Evolutionary conservation across 805 yeast genomes (phyloP), one percentile per base, ranked within the genome.

Genomic region (Cyberlindnera galapagoensis): DNA sequence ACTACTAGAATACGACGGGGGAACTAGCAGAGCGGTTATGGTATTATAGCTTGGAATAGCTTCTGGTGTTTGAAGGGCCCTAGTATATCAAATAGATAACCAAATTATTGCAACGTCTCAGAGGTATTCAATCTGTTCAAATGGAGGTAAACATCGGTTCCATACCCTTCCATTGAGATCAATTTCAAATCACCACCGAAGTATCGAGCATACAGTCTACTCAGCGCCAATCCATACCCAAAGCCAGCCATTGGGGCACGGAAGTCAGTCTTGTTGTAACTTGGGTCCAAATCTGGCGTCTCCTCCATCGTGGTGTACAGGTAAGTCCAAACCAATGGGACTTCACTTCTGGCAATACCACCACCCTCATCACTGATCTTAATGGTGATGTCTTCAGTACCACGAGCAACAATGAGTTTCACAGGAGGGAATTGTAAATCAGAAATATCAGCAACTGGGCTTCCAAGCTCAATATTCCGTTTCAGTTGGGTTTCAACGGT

Each of bases 321-420:
- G 55, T 86, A 86, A 0, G 95, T 83, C 95, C 95, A 87, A 26
- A 86, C 82, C 42, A 82, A 65, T 4, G 94, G 92, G 11, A 83
- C 72, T 34, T 82, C 88, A 39, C 84, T 70, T 39, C 95, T 67
- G 3, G 95, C 83, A 39, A 87, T 85, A 15, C 95, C 96, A 19
- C 95, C 96, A 22, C 96, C 96, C 60, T 86, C 95, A 54, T 86
- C 96, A 18, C 88, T 78, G 40, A 86, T 78, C 56, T 87, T 87
- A 46, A 86, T 80, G 8, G 95, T 86, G 45, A 87, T 85, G 49
- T 87, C 96, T 53, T 86, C 95, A 28, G 76, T 73, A 11, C 96
- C 96, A 51, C 85, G 84, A 9, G 88, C 84, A 18, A 86, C 87
- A 32, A 87, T 82, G 16, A 87, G 78, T 58, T 84, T 86, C 25